These are phyloP conservation scores for Zygosaccharomyces pseudorouxii DNA, from an alignment of 805 yeast species.

Conservation along the genomic window DNA sequence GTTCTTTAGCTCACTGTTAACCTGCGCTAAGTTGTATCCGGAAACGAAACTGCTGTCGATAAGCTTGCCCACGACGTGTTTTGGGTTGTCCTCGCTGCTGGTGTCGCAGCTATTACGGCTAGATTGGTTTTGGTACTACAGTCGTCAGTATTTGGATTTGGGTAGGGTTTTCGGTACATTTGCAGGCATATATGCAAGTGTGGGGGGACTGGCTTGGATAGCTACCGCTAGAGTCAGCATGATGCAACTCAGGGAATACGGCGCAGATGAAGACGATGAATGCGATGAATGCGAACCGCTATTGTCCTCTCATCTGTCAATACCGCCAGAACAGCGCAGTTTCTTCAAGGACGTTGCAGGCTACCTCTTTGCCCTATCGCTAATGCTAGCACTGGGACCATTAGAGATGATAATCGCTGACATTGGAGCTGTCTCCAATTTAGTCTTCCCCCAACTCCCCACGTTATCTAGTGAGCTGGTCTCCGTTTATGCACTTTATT, in stretches of 20 bases:
- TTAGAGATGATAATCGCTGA: slow-evolving; percentile 80
- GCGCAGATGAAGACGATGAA: neutral
- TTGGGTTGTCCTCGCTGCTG: slow-evolving; percentile 76
- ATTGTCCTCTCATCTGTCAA: slow-evolving; percentile 25
- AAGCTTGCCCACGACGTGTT: slow-evolving; percentile 81
- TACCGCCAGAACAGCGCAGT: slow-evolving; percentile 27
- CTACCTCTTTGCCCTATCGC: slow-evolving; percentile 57
- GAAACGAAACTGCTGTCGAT: slow-evolving; percentile 72
- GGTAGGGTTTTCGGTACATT: slow-evolving; percentile 50
- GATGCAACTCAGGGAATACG: slow-evolving; percentile 36
- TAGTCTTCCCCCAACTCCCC: slow-evolving; percentile 23
- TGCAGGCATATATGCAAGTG: slow-evolving; percentile 47
- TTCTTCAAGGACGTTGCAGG: slow-evolving; percentile 54
- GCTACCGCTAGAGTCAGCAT: slow-evolving; percentile 62
- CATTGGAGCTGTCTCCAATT: slow-evolving; percentile 64
- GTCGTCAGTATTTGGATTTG: slow-evolving; percentile 40
- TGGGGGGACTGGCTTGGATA: slow-evolving; percentile 58
- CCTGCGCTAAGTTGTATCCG: slow-evolving; percentile 86
- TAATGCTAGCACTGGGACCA: slow-evolving; percentile 73
- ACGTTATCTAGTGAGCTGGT: slow-evolving; percentile 37
- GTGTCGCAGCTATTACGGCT: slow-evolving; percentile 58
- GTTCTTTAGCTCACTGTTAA: slow-evolving; percentile 64
- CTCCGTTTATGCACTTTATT: slow-evolving; percentile 61
- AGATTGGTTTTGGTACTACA: slow-evolving; percentile 36
- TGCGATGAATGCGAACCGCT: slow-evolving; percentile 25